These are phyloP conservation scores for Magnaporthales sp. DNA, from an alignment of 2,329 filamentous ascomycete species.

Conservation along the genomic window DNA sequence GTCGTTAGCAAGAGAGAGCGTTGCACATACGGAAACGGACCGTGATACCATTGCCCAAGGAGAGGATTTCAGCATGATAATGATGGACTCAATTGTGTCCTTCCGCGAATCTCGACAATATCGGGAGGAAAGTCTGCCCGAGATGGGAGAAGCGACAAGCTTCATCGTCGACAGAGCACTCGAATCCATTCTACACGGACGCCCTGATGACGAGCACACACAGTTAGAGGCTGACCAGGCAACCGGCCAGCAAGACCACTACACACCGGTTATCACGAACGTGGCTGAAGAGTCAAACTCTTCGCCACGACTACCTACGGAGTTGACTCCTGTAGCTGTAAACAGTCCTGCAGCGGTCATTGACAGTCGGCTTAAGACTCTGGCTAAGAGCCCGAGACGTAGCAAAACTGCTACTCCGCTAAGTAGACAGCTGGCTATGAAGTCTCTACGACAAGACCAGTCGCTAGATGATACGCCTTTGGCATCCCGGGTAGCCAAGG, in stretches of 20 bases:
- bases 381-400: background rate
- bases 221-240: background rate
- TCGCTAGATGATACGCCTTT: slow-evolving; percentile 6
- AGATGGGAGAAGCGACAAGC: slow-evolving; percentile 47
- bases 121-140: slow-evolving; percentile 26
- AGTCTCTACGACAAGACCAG: slow-evolving; percentile 12
- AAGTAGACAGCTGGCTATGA: slow-evolving; percentile 15
- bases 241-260: background rate
- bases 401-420: slow-evolving; percentile 11
- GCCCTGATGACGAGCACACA: slow-evolving; percentile 3
- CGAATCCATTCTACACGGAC: slow-evolving; percentile 35
- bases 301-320: background rate
- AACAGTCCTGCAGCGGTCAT: background rate
- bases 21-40: slow-evolving; percentile 14
- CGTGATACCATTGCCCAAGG: slow-evolving; percentile 18
- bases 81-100: slow-evolving; percentile 29
- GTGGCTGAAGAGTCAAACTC: background rate
- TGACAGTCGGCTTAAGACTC: background rate
- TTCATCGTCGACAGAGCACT: slow-evolving; percentile 47
- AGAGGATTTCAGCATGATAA: slow-evolving; percentile 19
- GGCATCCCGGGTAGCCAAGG: slow-evolving; percentile 4
- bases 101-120: slow-evolving; percentile 33
- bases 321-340: background rate
- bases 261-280: background rate
- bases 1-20: slow-evolving; percentile 11